Evolutionary conservation across 345 rosid species (phyloP), one percentile per base, ranked within the genome.

Genomic region (Xanthoceras sorbifolium): DNA sequence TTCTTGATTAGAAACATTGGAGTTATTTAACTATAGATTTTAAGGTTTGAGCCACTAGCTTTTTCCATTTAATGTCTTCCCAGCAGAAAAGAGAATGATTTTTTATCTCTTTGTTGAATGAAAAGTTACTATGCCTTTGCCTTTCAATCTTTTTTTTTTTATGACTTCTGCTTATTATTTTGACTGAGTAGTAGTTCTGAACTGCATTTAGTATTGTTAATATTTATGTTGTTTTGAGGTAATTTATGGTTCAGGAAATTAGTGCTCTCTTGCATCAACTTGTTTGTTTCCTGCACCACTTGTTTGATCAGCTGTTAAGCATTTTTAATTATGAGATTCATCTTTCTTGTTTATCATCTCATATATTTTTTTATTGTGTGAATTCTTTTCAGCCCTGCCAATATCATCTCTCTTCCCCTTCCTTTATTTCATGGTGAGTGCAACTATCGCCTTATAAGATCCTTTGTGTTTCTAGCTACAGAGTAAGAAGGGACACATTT

Each of bases 351-450:
- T 28, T 73, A 25, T 17, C 64, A 54, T 69, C 72, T 14, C 38
- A 67, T 4, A 67, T 60, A 5, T 40, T 54, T 29, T 59, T 64
- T 59, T 64, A 50, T 50, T 70, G 26, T 40, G 26, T 67, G 31
- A 9, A 55, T 64, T 74, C 72, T 64, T 90, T 85, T 82, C 92
- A 96, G 99, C 94, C 23, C 83, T 93, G 82, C 97, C 98, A 14
- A 90, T 92, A 78, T 90, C 94, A 26, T 90, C 97, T 72, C 90
- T 96, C 20, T 96, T 96, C 72, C 98, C 99, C 0, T 96, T 90
- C 72, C 88, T 96, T 71, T 96, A 96, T 70, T 96, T 91, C 81
- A 91, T 92, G 98, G 98, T 92, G 76, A 92, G 97, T 88, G 50
- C 18, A 65, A 40, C 2, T 68, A 15, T 23, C 59, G 6, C 32